Percentiles rank a stretch among this genome's conserved stretches.
Evolutionary conservation across 2,329 filamentous ascomycete species (phyloP).

Genomic region (Colletotrichum noveboracense): DNA sequence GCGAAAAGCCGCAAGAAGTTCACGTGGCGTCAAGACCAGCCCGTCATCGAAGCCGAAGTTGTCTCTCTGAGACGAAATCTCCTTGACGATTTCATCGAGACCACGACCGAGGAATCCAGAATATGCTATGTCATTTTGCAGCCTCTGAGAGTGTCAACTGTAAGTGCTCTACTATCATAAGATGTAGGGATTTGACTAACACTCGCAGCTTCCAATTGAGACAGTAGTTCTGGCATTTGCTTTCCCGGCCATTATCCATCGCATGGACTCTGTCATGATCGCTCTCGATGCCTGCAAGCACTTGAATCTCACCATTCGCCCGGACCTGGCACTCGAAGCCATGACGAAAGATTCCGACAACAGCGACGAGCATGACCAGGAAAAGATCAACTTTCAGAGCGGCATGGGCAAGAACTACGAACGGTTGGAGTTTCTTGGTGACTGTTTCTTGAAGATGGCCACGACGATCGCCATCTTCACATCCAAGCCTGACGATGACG

Average conservation of each 20-base stretch:
- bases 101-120: slow-evolving; percentile 45
- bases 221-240: slow-evolving; percentile 76
- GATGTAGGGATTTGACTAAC: slow-evolving; percentile 22
- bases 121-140: slow-evolving; percentile 77
- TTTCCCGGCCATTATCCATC: slow-evolving; percentile 84
- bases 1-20: slow-evolving; percentile 57
- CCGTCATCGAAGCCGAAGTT: slow-evolving; percentile 78
- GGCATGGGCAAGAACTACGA: slow-evolving; percentile 97
- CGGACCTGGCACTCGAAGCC: slow-evolving; percentile 81
- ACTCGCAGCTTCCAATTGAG: slow-evolving; percentile 65
- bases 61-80: slow-evolving; percentile 83
- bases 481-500: slow-evolving; percentile 76
- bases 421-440: slow-evolving; percentile 89
- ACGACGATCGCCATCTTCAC: slow-evolving; percentile 89
- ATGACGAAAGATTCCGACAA: slow-evolving; percentile 93
- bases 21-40: slow-evolving; percentile 72
- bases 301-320: slow-evolving; percentile 68
- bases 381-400: slow-evolving; percentile 75
- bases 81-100: slow-evolving; percentile 70
- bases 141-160: slow-evolving; percentile 76
- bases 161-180: slow-evolving; percentile 46
- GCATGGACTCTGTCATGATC: slow-evolving; percentile 83
- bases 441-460: slow-evolving; percentile 94
- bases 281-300: slow-evolving; percentile 74
- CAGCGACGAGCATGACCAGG: slow-evolving; percentile 71